Conservation (phyloP, 768 basidiomycete species). For the Mycena rosella region DNA sequence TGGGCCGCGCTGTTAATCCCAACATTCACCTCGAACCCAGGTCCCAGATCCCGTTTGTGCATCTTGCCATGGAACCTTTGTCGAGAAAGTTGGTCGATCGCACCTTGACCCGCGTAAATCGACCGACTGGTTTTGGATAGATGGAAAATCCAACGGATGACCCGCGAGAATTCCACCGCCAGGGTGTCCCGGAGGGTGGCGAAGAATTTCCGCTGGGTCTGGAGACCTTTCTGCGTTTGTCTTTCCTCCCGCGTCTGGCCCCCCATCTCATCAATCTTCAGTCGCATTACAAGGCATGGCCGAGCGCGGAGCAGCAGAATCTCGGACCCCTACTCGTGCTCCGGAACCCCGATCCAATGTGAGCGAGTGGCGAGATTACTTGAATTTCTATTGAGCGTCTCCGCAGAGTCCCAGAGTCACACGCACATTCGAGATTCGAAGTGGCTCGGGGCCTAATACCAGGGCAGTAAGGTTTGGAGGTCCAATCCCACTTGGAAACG, state of each 20-base stretch:
- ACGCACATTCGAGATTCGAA: constrained; percentile 51
- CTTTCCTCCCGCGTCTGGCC: neutral
- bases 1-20: constrained; percentile 6
- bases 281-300: constrained; percentile 39
- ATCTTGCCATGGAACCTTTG: constrained; percentile 84
- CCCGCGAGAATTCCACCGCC: constrained; percentile 74
- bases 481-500: constrained; percentile 35
- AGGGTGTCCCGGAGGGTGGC: constrained; percentile 44
- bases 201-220: constrained; percentile 55
- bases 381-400: neutral
- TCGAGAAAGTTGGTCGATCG: constrained; percentile 36
- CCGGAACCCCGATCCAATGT: constrained; percentile 8
- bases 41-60: constrained; percentile 87
- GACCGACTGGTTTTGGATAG: constrained; percentile 50
- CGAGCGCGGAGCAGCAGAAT: constrained; percentile 34
- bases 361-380: neutral
- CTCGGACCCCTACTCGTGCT: constrained; percentile 14
- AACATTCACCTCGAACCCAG: constrained; percentile 52
- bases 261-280: constrained; percentile 15
- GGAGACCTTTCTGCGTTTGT: constrained; percentile 65
- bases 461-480: constrained; percentile 55
- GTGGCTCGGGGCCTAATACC: constrained; percentile 39
- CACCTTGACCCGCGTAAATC: constrained; percentile 3
- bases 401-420: constrained; percentile 27
- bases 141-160: constrained; percentile 83